Evolutionary conservation across 352 stramenopile genomes (phyloP).

Genomic region (Blastocystis hominis): DNA sequence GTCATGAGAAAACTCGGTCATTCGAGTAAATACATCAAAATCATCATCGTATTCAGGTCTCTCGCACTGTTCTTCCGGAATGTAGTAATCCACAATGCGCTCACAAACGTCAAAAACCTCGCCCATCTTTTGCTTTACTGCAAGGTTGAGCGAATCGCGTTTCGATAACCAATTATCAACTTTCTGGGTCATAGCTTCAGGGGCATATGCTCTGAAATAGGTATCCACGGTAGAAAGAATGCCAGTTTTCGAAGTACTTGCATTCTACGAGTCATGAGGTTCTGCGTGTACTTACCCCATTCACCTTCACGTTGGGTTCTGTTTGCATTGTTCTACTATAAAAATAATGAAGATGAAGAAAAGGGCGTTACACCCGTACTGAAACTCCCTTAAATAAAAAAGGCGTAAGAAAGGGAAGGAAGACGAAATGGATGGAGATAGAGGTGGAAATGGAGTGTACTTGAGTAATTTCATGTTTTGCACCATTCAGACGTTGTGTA

Average conservation of each 20-base stretch:
- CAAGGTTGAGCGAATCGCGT: background rate
- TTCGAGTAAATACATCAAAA: slow-evolving; percentile 3
- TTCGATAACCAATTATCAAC: background rate
- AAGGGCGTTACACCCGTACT: background rate
- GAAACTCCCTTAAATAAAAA: background rate
- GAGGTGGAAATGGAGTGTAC: no score
- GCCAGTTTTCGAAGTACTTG: background rate
- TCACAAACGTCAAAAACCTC: slow-evolving; percentile 27
- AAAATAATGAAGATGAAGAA: background rate
- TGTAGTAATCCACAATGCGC: slow-evolving; percentile 39
- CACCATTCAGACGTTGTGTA: background rate
- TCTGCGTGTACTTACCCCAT: background rate
- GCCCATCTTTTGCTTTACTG: slow-evolving; percentile 37
- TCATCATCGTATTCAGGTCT: slow-evolving; percentile 11
- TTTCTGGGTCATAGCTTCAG: background rate
- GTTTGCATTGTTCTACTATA: background rate
- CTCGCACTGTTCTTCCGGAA: slow-evolving; percentile 23
- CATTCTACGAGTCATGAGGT: background rate
- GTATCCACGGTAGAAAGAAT: background rate
- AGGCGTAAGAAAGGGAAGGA: no score
- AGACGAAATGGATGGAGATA: no score
- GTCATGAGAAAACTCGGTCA: slow-evolving; percentile 7
- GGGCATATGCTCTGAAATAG: slow-evolving; percentile 24
- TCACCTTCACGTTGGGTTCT: background rate
- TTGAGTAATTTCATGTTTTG: background rate